Conservation (phyloP, 1,284 basidiomycete genomes). For the Tylopilus sp. region DNA sequence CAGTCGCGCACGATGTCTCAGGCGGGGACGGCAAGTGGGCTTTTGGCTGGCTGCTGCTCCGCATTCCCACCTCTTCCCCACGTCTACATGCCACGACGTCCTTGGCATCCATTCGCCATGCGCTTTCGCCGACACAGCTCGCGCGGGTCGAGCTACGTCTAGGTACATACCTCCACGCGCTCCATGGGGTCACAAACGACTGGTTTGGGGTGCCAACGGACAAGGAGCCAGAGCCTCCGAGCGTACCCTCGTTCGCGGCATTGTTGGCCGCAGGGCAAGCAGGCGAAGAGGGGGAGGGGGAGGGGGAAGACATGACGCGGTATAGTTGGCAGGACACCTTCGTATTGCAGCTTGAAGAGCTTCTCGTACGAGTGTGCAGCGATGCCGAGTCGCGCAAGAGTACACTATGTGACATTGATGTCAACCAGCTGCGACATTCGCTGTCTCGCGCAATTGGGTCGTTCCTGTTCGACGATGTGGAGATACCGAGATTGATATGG, state of each 20-base stretch:
- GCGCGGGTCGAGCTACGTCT: conserved; percentile 66
- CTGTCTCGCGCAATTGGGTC: conserved; percentile 77
- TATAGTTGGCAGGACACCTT: conserved; percentile 83
- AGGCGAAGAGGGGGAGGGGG: conserved; percentile 23
- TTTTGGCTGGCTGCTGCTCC: conserved; percentile 38
- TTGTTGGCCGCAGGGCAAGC: conserved; percentile 19
- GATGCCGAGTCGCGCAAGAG: conserved; percentile 1
- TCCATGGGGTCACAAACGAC: conserved; percentile 78
- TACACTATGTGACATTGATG: conserved; percentile 31
- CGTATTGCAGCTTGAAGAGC: conserved; percentile 63
- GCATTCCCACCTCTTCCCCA: conserved; percentile 18
- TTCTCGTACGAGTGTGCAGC: conserved; percentile 51
- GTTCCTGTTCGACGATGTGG: conserved; percentile 80
- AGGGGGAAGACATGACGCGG: conserved; percentile 49
- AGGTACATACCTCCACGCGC: conserved; percentile 65
- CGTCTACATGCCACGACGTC: conserved; percentile 15
- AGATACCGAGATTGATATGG: conserved; percentile 73
- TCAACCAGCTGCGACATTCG: conserved; percentile 59
- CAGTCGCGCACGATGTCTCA: conserved; percentile 25
- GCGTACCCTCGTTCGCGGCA: conserved; percentile 17
- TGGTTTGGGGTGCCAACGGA: conserved; percentile 70
- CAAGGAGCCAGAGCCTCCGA: conserved; percentile 35
- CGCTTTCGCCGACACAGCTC: conserved; percentile 55
- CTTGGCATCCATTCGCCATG: conserved; percentile 48
- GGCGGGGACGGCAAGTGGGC: conserved; percentile 23